These are phyloP conservation scores for Leishmania tarentolae DNA, from an alignment of 208 protist species.

Conservation along the genomic window DNA sequence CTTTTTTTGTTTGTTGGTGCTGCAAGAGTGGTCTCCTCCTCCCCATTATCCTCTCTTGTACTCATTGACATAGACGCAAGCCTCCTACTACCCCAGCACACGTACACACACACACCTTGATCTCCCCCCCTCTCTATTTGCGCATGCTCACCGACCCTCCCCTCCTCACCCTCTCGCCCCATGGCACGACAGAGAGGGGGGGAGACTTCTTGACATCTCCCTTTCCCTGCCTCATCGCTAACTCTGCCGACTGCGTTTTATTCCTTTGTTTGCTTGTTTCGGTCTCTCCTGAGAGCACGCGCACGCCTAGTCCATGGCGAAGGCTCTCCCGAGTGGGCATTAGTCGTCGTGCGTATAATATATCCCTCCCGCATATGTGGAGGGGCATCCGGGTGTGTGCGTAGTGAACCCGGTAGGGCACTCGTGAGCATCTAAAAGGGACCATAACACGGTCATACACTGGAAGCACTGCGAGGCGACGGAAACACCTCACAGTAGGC, in stretches of 20 bases:
- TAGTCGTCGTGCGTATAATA: not conserved
- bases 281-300: not conserved
- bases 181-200: not conserved
- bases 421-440: not conserved
- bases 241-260: not conserved
- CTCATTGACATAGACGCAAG: not conserved
- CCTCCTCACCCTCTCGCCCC: not conserved
- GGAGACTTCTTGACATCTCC: not conserved
- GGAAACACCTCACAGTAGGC: not conserved
- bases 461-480: not conserved
- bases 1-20: not conserved
- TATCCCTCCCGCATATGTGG: not conserved
- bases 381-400: not conserved
- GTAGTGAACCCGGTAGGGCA: not conserved
- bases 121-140: not conserved
- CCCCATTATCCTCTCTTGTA: not conserved
- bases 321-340: not conserved
- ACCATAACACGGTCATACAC: not conserved
- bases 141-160: too few relatives aligned
- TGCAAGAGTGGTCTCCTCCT: not conserved
- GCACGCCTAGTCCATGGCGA: not conserved
- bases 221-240: not conserved
- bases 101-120: not conserved
- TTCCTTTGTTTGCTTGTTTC: not conserved
- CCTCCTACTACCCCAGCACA: not conserved